These are phyloP conservation scores for Aureobasidium sp. DNA, from an alignment of 2,329 filamentous ascomycete species.

Conservation along the genomic window DNA sequence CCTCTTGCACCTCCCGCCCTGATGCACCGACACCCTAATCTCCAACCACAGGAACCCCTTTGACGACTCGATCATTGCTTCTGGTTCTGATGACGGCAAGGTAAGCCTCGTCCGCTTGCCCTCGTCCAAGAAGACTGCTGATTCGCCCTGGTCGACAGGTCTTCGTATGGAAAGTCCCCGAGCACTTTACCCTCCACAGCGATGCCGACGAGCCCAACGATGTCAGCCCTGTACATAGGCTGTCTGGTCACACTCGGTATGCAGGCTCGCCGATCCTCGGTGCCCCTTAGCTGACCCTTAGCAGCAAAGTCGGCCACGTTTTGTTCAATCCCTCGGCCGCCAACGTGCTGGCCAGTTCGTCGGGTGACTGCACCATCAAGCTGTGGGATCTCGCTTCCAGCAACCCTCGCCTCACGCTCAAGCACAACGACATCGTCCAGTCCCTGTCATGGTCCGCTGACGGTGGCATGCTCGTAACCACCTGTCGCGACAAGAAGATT, in stretches of 20 bases:
- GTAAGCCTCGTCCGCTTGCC: constrained; percentile 29
- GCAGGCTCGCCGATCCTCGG: constrained; percentile 20
- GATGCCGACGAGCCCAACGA: constrained; percentile 78
- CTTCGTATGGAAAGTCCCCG: constrained; percentile 90
- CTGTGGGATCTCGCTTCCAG: constrained; percentile 88
- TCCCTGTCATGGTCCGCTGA: constrained; percentile 92
- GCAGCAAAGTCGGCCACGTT: constrained; percentile 93
- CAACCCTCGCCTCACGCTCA: constrained; percentile 66
- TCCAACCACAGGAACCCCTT: constrained; percentile 72
- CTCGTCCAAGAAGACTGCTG: not conserved
- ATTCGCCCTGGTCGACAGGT: constrained; percentile 40
- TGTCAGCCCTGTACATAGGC: constrained; percentile 71
- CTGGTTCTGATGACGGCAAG: constrained; percentile 93
- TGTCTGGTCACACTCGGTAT: constrained; percentile 80
- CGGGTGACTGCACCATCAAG: constrained; percentile 91
- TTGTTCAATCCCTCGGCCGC: constrained; percentile 96
- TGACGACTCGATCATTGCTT: constrained; percentile 87
- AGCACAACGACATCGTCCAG: constrained; percentile 87
- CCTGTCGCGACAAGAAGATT: constrained; percentile 95
- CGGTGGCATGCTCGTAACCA: constrained; percentile 80
- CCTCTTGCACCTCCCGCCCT: not conserved
- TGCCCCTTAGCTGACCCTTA: constrained; percentile 23
- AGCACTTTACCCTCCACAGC: constrained; percentile 75
- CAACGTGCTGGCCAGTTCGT: constrained; percentile 89
- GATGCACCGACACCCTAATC: constrained; percentile 17